Conservation (phyloP, 495 filamentous ascomycete species). For the Aspergillus leporis region DNA sequence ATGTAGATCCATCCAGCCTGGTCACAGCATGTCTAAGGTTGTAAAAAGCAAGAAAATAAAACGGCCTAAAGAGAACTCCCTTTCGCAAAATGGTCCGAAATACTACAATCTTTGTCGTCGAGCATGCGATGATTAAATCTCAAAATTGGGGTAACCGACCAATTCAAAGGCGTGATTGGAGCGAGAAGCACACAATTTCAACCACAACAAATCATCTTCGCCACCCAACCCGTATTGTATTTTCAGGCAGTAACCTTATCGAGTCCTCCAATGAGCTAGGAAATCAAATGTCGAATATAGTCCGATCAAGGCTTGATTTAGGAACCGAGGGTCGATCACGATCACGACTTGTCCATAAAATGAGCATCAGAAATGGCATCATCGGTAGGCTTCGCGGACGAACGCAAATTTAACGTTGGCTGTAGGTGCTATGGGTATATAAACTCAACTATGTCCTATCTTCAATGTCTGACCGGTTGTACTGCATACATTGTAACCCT, state of each 20-base stretch:
- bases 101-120: no score
- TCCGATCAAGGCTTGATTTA: no score
- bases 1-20: no score
- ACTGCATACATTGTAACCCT: neutral
- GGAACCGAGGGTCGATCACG: neutral
- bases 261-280: neutral
- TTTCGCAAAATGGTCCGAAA: no score
- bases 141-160: neutral
- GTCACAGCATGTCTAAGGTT: no score
- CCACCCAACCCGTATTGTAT: neutral
- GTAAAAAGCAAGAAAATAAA: no score
- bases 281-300: neutral
- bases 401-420: neutral
- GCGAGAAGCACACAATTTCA: constrained; percentile 1
- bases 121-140: neutral
- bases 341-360: neutral
- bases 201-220: neutral
- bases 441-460: neutral
- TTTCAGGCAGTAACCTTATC: neutral
- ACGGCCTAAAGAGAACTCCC: no score
- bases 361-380: neutral
- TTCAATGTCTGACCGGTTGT: neutral
- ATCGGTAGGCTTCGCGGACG: neutral
- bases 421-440: neutral
- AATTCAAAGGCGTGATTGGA: neutral